These are phyloP conservation scores for Selenicereus undatus DNA, from an alignment of 148 eudicot species.

Conservation along the genomic window DNA sequence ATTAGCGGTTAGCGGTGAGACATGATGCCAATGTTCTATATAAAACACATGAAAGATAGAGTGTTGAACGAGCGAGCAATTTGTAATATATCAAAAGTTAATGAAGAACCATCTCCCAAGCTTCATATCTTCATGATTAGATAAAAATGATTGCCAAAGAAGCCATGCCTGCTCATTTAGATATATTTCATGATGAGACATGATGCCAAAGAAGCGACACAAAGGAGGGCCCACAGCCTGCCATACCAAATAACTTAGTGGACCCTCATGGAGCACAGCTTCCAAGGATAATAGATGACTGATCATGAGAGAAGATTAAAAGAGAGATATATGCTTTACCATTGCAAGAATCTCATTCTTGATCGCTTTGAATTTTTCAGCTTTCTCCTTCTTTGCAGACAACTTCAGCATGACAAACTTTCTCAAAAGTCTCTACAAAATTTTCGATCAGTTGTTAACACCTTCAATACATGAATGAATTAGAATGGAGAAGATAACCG, in stretches of 20 bases:
- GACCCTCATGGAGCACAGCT: background rate
- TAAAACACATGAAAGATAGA: background rate
- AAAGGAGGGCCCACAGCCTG: background rate
- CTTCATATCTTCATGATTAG: background rate
- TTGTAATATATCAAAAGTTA: background rate
- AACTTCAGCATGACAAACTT: constrained; percentile 6
- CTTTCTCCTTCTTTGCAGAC: constrained; percentile 11
- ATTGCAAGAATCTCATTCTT: constrained; percentile 17
- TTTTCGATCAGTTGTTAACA: background rate
- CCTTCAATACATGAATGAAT: background rate
- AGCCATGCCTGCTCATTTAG: background rate
- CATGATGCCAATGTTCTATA: background rate
- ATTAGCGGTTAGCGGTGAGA: background rate
- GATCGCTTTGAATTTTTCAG: constrained; percentile 12
- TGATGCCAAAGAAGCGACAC: background rate
- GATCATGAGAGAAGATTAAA: background rate
- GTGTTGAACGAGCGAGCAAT: background rate
- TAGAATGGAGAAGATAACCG: background rate
- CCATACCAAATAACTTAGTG: background rate
- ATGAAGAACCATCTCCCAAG: background rate
- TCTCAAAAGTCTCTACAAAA: constrained; percentile 14
- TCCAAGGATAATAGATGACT: background rate
- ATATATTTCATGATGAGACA: background rate
- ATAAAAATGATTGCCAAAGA: too few relatives aligned
- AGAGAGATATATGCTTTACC: constrained; percentile 4